Conservation (phyloP, 345 rosid species). For the Hypericum androsaemum region DNA sequence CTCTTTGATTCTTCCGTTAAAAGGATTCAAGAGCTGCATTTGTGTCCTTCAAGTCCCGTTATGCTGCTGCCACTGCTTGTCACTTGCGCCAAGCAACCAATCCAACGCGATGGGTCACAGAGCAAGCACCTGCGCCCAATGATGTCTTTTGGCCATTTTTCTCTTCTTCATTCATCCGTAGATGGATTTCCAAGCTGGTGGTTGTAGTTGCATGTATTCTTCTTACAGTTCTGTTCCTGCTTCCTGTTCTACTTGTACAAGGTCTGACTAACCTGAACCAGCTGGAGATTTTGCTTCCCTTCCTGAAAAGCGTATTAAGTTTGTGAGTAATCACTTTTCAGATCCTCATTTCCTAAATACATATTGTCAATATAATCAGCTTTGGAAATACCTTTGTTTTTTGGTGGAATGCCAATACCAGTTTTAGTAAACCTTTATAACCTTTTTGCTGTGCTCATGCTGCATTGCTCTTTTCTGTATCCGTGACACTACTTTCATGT, state of each 20-base stretch:
- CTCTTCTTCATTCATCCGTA: slow-evolving; percentile 66
- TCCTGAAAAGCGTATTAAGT: slow-evolving; percentile 47
- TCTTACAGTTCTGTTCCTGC: slow-evolving; percentile 53
- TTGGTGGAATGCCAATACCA: too few relatives aligned
- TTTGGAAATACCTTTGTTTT: too few relatives aligned
- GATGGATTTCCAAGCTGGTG: slow-evolving; percentile 60
- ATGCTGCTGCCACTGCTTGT: slow-evolving; percentile 65
- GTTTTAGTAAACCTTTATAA: too few relatives aligned
- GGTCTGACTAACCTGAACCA: slow-evolving; percentile 83
- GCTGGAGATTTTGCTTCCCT: slow-evolving; percentile 72
- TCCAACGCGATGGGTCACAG: slow-evolving; percentile 86
- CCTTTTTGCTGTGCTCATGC: not conserved
- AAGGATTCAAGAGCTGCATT: slow-evolving; percentile 90
- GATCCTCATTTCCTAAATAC: too few relatives aligned
- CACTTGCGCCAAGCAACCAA: slow-evolving; percentile 70
- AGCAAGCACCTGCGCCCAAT: slow-evolving; percentile 72
- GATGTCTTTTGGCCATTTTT: slow-evolving; percentile 91
- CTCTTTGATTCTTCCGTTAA: not conserved
- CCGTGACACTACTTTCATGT: too few relatives aligned
- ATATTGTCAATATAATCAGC: not conserved
- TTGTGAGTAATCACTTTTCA: slow-evolving; percentile 42
- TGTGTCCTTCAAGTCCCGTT: slow-evolving; percentile 77
- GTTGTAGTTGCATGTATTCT: slow-evolving; percentile 41
- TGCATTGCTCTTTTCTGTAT: too few relatives aligned
- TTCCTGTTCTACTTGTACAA: slow-evolving; percentile 80